phyloP scores from a whole-genome alignment of 176 grass and related monocot species.

The Oryza meridionalis region DNA sequence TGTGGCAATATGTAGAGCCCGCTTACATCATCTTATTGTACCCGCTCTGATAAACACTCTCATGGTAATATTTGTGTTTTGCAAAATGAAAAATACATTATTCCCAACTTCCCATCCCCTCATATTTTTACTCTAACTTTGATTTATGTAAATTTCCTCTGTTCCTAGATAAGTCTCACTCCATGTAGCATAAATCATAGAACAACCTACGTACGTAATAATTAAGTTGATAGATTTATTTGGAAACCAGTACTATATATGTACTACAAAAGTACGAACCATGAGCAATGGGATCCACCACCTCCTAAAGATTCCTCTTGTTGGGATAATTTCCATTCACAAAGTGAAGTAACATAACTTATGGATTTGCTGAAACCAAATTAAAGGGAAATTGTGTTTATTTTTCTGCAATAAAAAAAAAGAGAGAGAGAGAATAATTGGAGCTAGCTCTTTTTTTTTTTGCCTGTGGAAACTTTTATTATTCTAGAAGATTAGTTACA shows the following conservation, averaged over 20 bases:
- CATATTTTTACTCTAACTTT: too few species aligned
- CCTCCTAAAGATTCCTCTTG: conserved; percentile 58
- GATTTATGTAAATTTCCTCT: too few species aligned
- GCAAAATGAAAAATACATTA: too few species aligned
- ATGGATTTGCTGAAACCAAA: not conserved
- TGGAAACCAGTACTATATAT: not conserved
- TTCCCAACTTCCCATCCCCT: too few species aligned
- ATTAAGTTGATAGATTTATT: conserved; percentile 26
- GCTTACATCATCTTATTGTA: too few species aligned
- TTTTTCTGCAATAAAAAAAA: not conserved
- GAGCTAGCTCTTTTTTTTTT: not conserved
- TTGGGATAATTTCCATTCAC: conserved; percentile 6
- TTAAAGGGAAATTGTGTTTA: not conserved
- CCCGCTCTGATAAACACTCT: too few species aligned
- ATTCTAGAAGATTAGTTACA: not conserved
- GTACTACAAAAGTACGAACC: conserved; percentile 23
- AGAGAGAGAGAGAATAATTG: not conserved
- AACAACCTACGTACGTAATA: conserved; percentile 7
- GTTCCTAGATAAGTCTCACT: not conserved
- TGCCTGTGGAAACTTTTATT: not conserved
- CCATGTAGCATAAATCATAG: not conserved
- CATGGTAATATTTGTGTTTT: too few species aligned
- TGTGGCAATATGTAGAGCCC: too few species aligned
- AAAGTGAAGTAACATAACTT: not conserved
- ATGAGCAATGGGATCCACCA: conserved; percentile 39